Evolutionary conservation across 2,329 filamentous ascomycete genomes (phyloP), one percentile per base, ranked within the genome.

Genomic region (Rhexocercosporidium sp.): DNA sequence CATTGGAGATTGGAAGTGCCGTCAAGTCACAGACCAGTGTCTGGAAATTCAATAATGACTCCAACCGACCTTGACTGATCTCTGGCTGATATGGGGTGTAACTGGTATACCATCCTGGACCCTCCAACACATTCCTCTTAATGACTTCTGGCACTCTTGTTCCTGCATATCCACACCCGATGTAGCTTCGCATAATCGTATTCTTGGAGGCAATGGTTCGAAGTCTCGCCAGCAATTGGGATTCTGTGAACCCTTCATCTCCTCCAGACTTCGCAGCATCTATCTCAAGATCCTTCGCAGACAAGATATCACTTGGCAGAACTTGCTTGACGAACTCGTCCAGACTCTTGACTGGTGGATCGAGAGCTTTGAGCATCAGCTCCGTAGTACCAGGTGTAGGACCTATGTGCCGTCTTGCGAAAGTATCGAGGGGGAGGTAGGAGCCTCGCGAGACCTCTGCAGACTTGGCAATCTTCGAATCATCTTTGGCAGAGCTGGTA

Each of bases 51-150:
- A 98, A 84, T 63, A 98, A 83, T 6, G 93, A 97, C 84, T 97
- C 93, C 69, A 98, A 81, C 64, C 95, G 90, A 41, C 95, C 95
- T 81, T 98, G 95, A 78, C 94, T 97, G 82, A 98, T 97, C 82
- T 98, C 95, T 2, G 95, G 92, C 82, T 98, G 95, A 81, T 97
- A 98, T 18, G 95, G 95, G 0, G 95, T 97, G 80, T 98, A 97
- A 81, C 94, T 97, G 47, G 95, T 98, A 79, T 98, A 98, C 95
- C 95, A 98, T 11, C 90, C 94, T 5, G 95, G 95, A 78, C 92
- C 95, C 84, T 98, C 94, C 66, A 98, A 83, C 4, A 98, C 86
- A 78, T 97, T 97, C 73, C 94, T 87, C 84, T 96, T 93, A 78
- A 98, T 97, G 66, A 97, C 94, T 65, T 93, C 88, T 4, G 95